Evolutionary conservation across 75 land plant species (phyloP).

Genomic region (Larix kaempferi): DNA sequence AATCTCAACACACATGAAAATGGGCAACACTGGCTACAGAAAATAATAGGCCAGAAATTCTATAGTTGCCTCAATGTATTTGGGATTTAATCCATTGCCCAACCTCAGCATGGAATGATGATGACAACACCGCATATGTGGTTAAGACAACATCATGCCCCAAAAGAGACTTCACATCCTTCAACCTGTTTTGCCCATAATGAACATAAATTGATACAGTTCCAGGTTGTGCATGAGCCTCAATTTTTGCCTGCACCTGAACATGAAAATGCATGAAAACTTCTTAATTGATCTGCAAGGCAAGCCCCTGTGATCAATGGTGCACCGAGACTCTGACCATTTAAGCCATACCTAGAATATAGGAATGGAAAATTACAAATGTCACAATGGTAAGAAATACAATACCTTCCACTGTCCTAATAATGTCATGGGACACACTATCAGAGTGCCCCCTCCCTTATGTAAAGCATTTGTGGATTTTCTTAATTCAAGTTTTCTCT

Average conservation of each 20-base stretch:
- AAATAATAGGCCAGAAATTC: neutral
- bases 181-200: slow-evolving; percentile 58
- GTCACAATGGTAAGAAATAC: neutral
- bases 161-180: slow-evolving; percentile 35
- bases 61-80: neutral
- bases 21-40: neutral
- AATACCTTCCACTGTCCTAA: slow-evolving; percentile 91
- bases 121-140: slow-evolving; percentile 70
- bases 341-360: neutral
- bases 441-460: slow-evolving; percentile 68
- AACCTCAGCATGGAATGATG: slow-evolving; percentile 38
- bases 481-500: neutral
- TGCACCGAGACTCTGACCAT: neutral
- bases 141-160: slow-evolving; percentile 77
- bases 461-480: slow-evolving; percentile 6
- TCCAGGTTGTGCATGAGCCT: slow-evolving; percentile 59
- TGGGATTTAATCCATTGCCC: neutral
- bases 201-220: slow-evolving; percentile 72
- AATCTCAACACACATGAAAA: neutral
- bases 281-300: no score
- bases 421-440: slow-evolving; percentile 93
- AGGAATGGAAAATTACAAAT: neutral
- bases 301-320: neutral
- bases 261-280: neutral
- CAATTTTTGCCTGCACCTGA: slow-evolving; percentile 64